These are phyloP conservation scores for Ophiosphaerella herpotricha DNA, from an alignment of 2,329 filamentous ascomycete genomes.

Conservation along the genomic window DNA sequence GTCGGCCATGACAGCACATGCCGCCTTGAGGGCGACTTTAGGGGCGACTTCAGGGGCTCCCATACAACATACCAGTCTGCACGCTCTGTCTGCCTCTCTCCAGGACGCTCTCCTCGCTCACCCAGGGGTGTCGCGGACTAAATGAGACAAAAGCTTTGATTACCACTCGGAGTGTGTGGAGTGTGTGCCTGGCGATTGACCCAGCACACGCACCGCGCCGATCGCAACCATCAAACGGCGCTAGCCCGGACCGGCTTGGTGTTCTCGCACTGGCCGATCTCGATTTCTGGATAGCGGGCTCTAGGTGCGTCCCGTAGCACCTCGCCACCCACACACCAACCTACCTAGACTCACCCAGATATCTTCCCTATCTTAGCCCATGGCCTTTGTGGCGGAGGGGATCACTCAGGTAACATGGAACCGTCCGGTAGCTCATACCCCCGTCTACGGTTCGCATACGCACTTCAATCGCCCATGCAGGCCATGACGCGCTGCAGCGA, in stretches of 20 bases:
- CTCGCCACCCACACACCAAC: no score
- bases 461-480: no score
- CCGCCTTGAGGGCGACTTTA: background rate
- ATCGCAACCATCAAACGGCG: conserved; percentile 19
- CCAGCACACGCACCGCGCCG: conserved; percentile 37
- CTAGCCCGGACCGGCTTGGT: conserved; percentile 20
- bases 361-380: conserved; percentile 26
- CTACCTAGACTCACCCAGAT: conserved; percentile 7
- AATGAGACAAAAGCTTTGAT: conserved; percentile 27
- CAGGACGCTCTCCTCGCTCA: conserved; percentile 16
- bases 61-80: conserved; percentile 10
- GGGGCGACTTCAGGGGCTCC: conserved; percentile 17
- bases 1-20: conserved; percentile 20
- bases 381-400: background rate
- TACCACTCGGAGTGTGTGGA: conserved; percentile 9
- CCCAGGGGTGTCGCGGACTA: conserved; percentile 13
- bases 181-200: conserved; percentile 23
- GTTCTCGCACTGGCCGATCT: conserved; percentile 34
- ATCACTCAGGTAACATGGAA: background rate
- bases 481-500: background rate
- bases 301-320: conserved; percentile 31
- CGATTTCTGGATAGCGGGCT: conserved; percentile 25
- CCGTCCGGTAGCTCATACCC: background rate
- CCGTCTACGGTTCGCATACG: no score
- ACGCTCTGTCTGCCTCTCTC: conserved; percentile 5